Conservation (phyloP, 2,329 filamentous ascomycete species). For the Dryadomyces quercus-mongolicae region DNA sequence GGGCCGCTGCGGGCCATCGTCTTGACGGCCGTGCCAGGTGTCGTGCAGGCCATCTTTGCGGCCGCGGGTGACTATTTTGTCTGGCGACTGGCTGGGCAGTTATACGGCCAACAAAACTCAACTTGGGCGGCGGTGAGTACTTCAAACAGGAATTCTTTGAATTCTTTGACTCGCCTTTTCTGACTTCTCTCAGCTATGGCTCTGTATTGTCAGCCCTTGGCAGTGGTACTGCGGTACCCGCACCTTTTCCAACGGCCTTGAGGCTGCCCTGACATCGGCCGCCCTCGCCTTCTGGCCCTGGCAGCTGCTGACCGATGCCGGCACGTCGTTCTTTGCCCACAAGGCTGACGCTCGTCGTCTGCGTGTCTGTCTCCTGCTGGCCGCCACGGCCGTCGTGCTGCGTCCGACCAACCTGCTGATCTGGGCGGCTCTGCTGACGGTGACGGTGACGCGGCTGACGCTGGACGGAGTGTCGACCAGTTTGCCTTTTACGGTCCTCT, state of each 20-base stretch:
- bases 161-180: no score
- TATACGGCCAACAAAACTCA: constrained; percentile 56
- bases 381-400: constrained; percentile 71
- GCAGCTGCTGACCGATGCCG: constrained; percentile 42
- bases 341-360: neutral
- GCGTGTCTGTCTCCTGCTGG: constrained; percentile 36
- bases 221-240: constrained; percentile 93
- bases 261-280: constrained; percentile 73
- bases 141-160: no score
- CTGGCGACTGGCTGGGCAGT: constrained; percentile 63
- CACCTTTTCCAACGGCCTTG: constrained; percentile 87
- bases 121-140: constrained; percentile 58
- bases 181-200: constrained; percentile 40
- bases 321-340: constrained; percentile 9
- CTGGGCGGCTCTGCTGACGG: constrained; percentile 56
- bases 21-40: constrained; percentile 60
- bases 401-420: constrained; percentile 83
- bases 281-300: constrained; percentile 84
- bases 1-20: constrained; percentile 48
- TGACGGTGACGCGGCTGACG: constrained; percentile 26
- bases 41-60: constrained; percentile 66
- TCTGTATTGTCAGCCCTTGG: constrained; percentile 73
- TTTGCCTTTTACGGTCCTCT: constrained; percentile 22
- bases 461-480: constrained; percentile 21
- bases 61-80: constrained; percentile 75